Conservation (phyloP, 2,329 filamentous ascomycete genomes). For the Aspergillus eucalypticola region DNA sequence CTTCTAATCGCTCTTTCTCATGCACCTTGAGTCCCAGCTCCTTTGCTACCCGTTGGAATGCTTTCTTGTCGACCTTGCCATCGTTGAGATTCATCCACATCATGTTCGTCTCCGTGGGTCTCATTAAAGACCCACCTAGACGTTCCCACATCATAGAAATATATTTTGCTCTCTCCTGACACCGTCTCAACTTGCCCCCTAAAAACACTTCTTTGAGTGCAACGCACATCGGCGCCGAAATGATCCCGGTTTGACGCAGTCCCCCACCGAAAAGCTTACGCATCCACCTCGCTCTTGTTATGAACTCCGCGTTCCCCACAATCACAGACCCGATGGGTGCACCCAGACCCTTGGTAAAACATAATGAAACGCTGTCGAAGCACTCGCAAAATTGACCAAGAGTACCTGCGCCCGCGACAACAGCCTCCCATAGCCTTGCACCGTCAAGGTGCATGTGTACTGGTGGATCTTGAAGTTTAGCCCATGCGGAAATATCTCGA, state of each 20-base stretch:
- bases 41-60: background rate
- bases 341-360: conserved; percentile 74
- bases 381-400: conserved; percentile 63
- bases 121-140: conserved; percentile 61
- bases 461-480: conserved; percentile 38
- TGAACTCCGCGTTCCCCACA: conserved; percentile 54
- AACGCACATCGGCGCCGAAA: conserved; percentile 68
- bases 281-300: conserved; percentile 65
- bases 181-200: conserved; percentile 57
- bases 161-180: conserved; percentile 59
- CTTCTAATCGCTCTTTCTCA: background rate
- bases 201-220: conserved; percentile 73
- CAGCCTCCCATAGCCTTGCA: conserved; percentile 74
- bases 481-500: conserved; percentile 65
- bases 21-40: background rate
- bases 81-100: conserved; percentile 1
- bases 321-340: conserved; percentile 73
- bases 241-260: conserved; percentile 68
- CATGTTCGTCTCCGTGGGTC: conserved; percentile 20
- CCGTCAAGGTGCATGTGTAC: conserved; percentile 73
- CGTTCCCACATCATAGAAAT: conserved; percentile 63
- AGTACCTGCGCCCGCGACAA: conserved; percentile 63
- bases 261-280: conserved; percentile 76
- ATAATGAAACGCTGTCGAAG: conserved; percentile 70
- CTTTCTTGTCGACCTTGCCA: background rate